Evolutionary conservation across 1,284 basidiomycete genomes (phyloP).

Genomic region (Schizopora paradoxa): DNA sequence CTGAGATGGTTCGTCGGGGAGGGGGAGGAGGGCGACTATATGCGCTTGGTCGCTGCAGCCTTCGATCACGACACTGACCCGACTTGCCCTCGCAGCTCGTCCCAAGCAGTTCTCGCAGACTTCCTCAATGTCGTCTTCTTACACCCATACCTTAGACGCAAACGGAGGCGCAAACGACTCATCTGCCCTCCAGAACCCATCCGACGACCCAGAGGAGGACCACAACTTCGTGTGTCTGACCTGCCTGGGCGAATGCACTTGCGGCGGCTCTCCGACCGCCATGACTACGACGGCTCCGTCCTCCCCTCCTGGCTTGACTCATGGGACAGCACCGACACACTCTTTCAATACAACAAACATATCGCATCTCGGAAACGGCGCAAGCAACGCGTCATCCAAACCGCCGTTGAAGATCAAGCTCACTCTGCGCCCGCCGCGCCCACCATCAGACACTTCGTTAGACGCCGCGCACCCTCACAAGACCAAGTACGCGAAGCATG

Average conservation of each 20-base stretch:
- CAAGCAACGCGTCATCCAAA: conserved; percentile 4
- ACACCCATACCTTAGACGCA: conserved; percentile 56
- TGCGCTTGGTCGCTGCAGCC: too few species aligned
- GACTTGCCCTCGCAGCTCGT: conserved; percentile 36
- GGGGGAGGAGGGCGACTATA: too few species aligned
- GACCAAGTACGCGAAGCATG: conserved; percentile 22
- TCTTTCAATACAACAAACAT: conserved; percentile 24
- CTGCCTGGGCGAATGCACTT: conserved; percentile 82
- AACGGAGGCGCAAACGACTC: conserved; percentile 27
- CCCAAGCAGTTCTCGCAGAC: conserved; percentile 52
- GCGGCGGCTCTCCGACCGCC: conserved; percentile 31
- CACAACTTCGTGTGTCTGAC: conserved; percentile 75
- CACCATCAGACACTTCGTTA: conserved; percentile 33
- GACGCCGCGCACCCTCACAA: conserved; percentile 28
- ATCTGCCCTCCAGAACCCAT: conserved; percentile 19
- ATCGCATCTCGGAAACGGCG: conserved; percentile 13
- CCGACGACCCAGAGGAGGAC: conserved; percentile 59
- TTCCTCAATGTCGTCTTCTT: conserved; percentile 61
- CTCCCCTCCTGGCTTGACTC: conserved; percentile 26
- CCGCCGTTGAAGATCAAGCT: conserved; percentile 71
- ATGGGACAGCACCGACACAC: conserved; percentile 24
- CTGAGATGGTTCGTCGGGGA: too few species aligned
- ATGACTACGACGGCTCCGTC: too few species aligned
- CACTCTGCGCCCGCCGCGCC: conserved; percentile 41
- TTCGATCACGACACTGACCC: too few species aligned